These are phyloP conservation scores for Brassica juncea DNA, from an alignment of 345 rosid genomes.

Conservation along the genomic window DNA sequence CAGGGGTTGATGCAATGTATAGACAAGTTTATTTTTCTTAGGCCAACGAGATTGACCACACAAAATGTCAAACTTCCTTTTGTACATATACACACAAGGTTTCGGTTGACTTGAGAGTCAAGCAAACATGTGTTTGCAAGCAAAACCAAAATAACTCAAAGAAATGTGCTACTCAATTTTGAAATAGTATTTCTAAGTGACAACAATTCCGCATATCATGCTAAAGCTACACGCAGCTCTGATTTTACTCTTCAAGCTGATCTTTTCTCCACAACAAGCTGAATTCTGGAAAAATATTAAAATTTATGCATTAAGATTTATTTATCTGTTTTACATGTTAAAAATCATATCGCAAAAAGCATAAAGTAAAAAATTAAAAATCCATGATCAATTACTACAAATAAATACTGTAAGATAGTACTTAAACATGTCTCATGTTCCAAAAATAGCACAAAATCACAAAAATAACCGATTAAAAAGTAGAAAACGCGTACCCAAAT, in stretches of 20 bases:
- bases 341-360: neutral
- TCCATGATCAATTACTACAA: neutral
- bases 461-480: too few relatives aligned
- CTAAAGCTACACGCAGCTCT: neutral
- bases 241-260: neutral
- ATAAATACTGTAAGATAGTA: too few relatives aligned
- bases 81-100: conserved; percentile 26
- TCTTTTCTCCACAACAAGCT: neutral
- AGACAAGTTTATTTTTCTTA: conserved; percentile 11
- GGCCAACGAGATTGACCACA: conserved; percentile 29
- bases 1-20: conserved; percentile 30
- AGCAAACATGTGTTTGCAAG: conserved; percentile 20
- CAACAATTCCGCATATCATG: neutral
- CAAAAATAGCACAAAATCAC: too few relatives aligned
- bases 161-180: neutral
- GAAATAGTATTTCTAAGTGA: neutral
- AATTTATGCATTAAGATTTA: neutral
- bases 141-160: neutral
- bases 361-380: neutral
- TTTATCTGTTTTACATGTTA: neutral
- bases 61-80: conserved; percentile 14
- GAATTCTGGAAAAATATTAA: neutral
- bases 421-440: too few relatives aligned
- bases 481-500: too few relatives aligned
- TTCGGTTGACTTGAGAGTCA: conserved; percentile 31